Evolutionary conservation across 805 yeast genomes (phyloP).

Genomic region (Komagataella pseudopastoris): DNA sequence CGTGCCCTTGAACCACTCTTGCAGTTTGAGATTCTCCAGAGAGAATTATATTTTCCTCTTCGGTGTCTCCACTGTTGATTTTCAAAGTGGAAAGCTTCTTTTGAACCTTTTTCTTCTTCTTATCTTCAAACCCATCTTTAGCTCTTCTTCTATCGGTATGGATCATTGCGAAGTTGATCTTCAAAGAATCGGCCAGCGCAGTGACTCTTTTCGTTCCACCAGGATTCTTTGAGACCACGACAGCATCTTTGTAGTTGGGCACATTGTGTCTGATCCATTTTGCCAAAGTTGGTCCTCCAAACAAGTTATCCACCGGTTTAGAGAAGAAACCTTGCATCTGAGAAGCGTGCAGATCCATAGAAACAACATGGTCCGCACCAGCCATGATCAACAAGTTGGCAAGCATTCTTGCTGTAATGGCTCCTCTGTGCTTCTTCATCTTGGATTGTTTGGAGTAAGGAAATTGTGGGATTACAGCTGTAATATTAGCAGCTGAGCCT

Average conservation of each 20-base stretch:
- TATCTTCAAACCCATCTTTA: constrained; percentile 38
- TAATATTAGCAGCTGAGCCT: constrained; percentile 95
- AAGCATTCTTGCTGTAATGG: constrained; percentile 95
- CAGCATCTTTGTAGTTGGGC: constrained; percentile 75
- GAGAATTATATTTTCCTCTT: constrained; percentile 53
- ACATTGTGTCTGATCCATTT: constrained; percentile 91
- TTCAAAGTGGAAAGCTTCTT: constrained; percentile 1
- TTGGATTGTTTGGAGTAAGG: constrained; percentile 96
- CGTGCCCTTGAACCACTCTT: constrained; percentile 92
- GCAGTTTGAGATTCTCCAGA: constrained; percentile 88
- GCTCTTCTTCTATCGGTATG: constrained; percentile 95
- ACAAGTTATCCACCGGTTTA: constrained; percentile 92
- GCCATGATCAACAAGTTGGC: constrained; percentile 95
- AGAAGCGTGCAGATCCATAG: constrained; percentile 93
- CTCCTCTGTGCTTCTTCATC: constrained; percentile 98
- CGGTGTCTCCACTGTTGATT: constrained; percentile 31
- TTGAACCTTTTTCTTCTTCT: constrained; percentile 29
- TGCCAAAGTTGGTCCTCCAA: constrained; percentile 93
- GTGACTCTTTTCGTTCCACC: constrained; percentile 99
- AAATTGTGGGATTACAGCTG: constrained; percentile 94
- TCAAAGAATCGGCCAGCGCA: constrained; percentile 90
- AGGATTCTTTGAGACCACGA: constrained; percentile 96
- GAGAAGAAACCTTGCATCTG: constrained; percentile 99
- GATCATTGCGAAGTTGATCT: constrained; percentile 96
- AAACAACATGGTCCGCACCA: constrained; percentile 97